Percentiles rank a stretch among this genome's conserved stretches.
phyloP scores from a whole-genome alignment of 164 flowering plant species.

The Sedum album region DNA sequence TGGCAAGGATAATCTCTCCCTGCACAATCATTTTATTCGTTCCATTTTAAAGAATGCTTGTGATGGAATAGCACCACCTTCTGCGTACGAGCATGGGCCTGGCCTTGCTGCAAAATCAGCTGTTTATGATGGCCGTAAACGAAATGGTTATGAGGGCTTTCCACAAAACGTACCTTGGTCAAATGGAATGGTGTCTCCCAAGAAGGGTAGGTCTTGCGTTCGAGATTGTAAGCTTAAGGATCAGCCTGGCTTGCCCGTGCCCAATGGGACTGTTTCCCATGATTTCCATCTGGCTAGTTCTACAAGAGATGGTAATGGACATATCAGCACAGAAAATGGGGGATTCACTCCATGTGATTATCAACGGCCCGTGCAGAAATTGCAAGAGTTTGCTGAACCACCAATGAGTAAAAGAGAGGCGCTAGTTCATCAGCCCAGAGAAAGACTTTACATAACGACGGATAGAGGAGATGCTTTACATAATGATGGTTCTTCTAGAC shows the following conservation, averaged over 20 bases:
- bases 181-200: slow-evolving; percentile 72
- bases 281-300: slow-evolving; percentile 26
- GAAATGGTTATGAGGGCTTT: slow-evolving; percentile 25
- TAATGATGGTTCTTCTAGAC: slow-evolving; percentile 20
- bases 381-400: slow-evolving; percentile 44
- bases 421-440: slow-evolving; percentile 19
- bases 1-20: slow-evolving; percentile 7
- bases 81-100: slow-evolving; percentile 23
- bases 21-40: slow-evolving; percentile 6
- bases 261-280: slow-evolving; percentile 55
- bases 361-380: slow-evolving; percentile 46
- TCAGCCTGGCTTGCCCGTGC: slow-evolving; percentile 66
- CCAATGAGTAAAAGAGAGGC: slow-evolving; percentile 36
- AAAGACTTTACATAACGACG: slow-evolving; percentile 15
- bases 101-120: slow-evolving; percentile 27
- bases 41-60: slow-evolving; percentile 30
- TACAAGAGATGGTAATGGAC: slow-evolving; percentile 36
- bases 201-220: slow-evolving; percentile 52
- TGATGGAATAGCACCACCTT: slow-evolving; percentile 62
- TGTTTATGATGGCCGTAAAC: slow-evolving; percentile 41
- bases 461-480: slow-evolving; percentile 27
- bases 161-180: slow-evolving; percentile 52
- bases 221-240: slow-evolving; percentile 57
- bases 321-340: slow-evolving; percentile 49
- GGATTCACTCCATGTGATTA: slow-evolving; percentile 43